Base-by-base conservation (phyloP, 805 yeast species). In the Yamadazyma ubonensis region DNA sequence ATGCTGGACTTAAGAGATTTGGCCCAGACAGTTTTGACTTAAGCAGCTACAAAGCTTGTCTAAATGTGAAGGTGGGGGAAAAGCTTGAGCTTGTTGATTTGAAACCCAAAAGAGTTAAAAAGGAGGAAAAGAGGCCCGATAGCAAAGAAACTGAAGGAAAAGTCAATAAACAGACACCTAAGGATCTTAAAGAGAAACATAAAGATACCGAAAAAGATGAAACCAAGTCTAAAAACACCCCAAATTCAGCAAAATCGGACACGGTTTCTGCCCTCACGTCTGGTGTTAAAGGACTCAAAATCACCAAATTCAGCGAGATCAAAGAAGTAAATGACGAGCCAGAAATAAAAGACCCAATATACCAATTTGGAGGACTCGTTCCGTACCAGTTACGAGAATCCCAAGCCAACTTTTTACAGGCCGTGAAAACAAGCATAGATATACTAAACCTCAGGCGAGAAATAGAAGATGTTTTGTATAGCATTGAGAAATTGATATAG, bases 291-390 rank as follows among this genome's bases (percentile, higher is more conserved):
- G n/a, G n/a, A 23, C 26, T 23, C 26, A 23, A 23, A 10, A 4
- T 6, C 3, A 10, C 26, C 12, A 10, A 10, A 10, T 10, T 12
- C 26, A 6, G n/a, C 4, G 26, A 23, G n/a, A 22, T 33, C 5
- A n/a, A 22, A 33, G 15, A n/a, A n/a, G n/a, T n/a, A n/a, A n/a
- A n/a, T n/a, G n/a, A n/a, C n/a, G n/a, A n/a, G n/a, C n/a, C 21
- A 21, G 4, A 23, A n/a, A 22, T 41, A 9, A 49, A 43, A 33
- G 65, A 68, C 39, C 75, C 76, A 0, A 52, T 72, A 7, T 40
- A 59, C 26, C 76, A 73, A 65, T 73, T 77, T 55, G 78, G 78
- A 2, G 69, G 68, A 0, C 52, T 77, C 27, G 76, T 70, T 51
- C 44, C 44, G 19, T 41, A 41, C 27, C 44, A 41, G 19, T 29